Evolutionary conservation across 169 alveolate genomes (phyloP).

Genomic region (Hepatocystis sp.): DNA sequence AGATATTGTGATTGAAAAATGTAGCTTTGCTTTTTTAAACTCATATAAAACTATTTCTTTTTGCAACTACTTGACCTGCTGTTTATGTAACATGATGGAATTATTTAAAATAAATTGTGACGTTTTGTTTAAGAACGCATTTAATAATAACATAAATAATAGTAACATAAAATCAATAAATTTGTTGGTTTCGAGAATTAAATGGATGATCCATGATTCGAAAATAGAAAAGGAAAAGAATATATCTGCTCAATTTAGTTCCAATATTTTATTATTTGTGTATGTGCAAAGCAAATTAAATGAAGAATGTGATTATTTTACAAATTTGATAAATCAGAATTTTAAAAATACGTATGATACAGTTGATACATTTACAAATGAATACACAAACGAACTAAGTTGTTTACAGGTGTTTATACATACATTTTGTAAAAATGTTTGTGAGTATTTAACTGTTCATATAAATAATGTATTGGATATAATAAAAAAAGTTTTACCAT

Average conservation of each 20-base stretch:
- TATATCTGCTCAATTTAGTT: conserved; percentile 21
- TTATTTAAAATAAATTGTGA: conserved; percentile 53
- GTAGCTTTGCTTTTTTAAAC: conserved; percentile 51
- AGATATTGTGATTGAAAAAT: conserved; percentile 29
- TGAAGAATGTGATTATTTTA: conserved; percentile 69
- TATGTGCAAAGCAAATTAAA: conserved; percentile 63
- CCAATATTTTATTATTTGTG: conserved; percentile 35
- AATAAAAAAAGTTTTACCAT: conserved; percentile 33
- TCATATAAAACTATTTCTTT: conserved; percentile 19
- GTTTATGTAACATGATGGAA: conserved; percentile 42
- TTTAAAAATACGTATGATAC: conserved; percentile 43
- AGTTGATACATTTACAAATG: conserved; percentile 23
- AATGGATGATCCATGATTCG: conserved; percentile 75
- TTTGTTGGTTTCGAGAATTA: conserved; percentile 22
- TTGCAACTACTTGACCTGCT: conserved; percentile 64
- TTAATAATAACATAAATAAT: conserved; percentile 62
- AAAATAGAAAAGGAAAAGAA: conserved; percentile 57
- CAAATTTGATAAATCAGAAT: conserved; percentile 36
- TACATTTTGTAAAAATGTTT: conserved; percentile 30
- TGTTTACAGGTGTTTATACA: conserved; percentile 14
- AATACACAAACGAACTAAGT: conserved; percentile 21
- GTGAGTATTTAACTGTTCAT: conserved; percentile 21
- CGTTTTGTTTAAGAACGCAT: conserved; percentile 39
- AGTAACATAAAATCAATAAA: conserved; percentile 66
- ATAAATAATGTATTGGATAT: conserved; percentile 19